Evolutionary conservation across 495 filamentous ascomycete species (phyloP).

Genomic region (Penicillium malachiteum): DNA sequence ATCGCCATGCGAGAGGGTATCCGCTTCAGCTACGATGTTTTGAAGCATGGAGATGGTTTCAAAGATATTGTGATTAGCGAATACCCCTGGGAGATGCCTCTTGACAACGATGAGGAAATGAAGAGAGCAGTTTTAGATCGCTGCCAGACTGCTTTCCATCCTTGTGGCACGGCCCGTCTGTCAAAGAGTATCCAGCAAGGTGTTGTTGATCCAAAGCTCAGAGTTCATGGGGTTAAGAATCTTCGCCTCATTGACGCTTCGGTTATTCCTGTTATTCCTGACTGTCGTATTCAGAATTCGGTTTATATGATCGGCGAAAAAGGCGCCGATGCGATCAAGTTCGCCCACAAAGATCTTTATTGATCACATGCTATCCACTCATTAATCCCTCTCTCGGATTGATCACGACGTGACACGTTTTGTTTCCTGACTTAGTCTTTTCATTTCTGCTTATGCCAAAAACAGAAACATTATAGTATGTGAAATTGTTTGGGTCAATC

Average conservation of each 20-base stretch:
- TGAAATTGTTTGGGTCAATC: too few species aligned
- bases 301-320: constrained; percentile 61
- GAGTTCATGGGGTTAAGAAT: constrained; percentile 50
- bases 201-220: constrained; percentile 52
- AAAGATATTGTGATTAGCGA: constrained; percentile 53
- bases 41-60: constrained; percentile 52
- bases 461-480: too few species aligned
- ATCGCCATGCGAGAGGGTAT: constrained; percentile 57
- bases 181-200: constrained; percentile 49
- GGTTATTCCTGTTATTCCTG: constrained; percentile 35
- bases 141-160: constrained; percentile 57
- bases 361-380: background rate
- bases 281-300: constrained; percentile 41
- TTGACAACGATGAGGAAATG: constrained; percentile 53
- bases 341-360: constrained; percentile 1
- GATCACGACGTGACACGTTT: background rate
- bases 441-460: too few species aligned
- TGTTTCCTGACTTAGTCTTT: too few species aligned
- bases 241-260: constrained; percentile 49
- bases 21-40: constrained; percentile 51
- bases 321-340: constrained; percentile 22
- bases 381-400: background rate
- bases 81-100: constrained; percentile 59
- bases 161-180: constrained; percentile 53
- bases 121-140: constrained; percentile 52